These are phyloP conservation scores for Besnoitia besnoiti DNA, from an alignment of 169 alveolate genomes.

Conservation along the genomic window DNA sequence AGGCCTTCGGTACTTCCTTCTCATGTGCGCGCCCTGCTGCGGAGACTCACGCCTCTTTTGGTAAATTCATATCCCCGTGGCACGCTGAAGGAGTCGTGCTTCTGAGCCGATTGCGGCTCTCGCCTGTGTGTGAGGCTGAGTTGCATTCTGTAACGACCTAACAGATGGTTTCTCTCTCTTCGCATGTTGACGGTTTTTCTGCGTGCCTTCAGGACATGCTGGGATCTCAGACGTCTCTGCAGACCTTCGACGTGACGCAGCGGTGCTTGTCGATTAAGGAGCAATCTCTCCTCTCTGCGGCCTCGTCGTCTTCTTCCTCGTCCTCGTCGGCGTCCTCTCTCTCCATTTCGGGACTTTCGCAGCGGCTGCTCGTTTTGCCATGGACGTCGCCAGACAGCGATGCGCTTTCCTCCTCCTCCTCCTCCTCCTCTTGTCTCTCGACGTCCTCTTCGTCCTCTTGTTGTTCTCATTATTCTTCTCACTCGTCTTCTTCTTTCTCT, in stretches of 20 bases:
- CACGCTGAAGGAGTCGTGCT: no score
- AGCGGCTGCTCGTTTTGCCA: background rate
- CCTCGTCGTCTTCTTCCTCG: no score
- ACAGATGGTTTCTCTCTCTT: background rate
- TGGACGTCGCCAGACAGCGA: background rate
- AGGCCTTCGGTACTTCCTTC: no score
- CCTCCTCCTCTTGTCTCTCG: background rate
- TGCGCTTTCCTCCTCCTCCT: background rate
- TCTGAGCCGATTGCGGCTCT: no score
- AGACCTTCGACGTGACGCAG: background rate
- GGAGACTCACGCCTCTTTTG: no score
- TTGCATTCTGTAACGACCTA: no score
- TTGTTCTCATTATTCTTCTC: background rate
- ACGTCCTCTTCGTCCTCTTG: background rate
- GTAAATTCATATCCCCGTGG: no score
- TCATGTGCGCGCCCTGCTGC: no score
- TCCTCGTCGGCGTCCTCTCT: background rate
- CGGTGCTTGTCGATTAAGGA: background rate
- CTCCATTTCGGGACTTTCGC: background rate
- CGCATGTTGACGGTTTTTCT: background rate
- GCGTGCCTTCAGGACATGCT: background rate
- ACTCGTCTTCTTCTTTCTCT: background rate
- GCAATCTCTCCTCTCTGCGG: no score
- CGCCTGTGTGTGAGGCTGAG: no score
- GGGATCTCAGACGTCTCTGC: background rate